Percentiles rank a stretch among this genome's conserved stretches.
Conservation (phyloP, 306 rosid genomes). For the Prunus padus region DNA sequence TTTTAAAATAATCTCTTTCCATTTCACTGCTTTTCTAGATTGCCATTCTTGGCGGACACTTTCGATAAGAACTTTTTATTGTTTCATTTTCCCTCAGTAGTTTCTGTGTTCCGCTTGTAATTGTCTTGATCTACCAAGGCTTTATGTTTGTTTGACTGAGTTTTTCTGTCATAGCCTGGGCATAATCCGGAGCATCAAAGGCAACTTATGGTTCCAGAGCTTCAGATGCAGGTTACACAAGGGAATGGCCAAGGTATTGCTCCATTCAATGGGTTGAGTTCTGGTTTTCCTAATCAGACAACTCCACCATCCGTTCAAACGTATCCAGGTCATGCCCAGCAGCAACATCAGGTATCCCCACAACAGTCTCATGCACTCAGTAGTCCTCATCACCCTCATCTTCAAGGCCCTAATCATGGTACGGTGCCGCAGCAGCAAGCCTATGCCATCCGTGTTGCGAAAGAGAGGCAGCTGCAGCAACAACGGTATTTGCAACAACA, state of each 20-base stretch:
- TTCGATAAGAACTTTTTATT: not conserved
- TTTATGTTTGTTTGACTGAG: slow-evolving; percentile 5
- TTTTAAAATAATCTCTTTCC: not conserved
- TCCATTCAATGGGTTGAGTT: slow-evolving; percentile 72
- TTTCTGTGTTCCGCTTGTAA: not conserved
- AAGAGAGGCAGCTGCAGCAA: slow-evolving; percentile 72
- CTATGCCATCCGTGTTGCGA: slow-evolving; percentile 60
- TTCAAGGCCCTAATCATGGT: slow-evolving; percentile 71
- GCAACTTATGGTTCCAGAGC: slow-evolving; percentile 82
- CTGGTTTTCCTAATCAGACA: slow-evolving; percentile 81
- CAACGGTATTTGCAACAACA: slow-evolving; percentile 57
- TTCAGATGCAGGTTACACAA: slow-evolving; percentile 67
- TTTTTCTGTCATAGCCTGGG: slow-evolving; percentile 59
- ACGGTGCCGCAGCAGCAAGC: slow-evolving; percentile 71
- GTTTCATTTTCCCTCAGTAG: not conserved
- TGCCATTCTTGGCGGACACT: not conserved
- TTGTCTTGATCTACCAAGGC: not conserved
- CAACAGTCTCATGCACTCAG: slow-evolving; percentile 71
- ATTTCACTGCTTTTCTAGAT: not conserved
- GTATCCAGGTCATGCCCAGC: slow-evolving; percentile 76
- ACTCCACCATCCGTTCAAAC: slow-evolving; percentile 62
- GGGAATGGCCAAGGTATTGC: slow-evolving; percentile 73
- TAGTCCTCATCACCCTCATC: slow-evolving; percentile 69
- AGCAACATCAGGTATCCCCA: slow-evolving; percentile 69
- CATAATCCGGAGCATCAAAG: slow-evolving; percentile 85